Evolutionary conservation across 192 early-diverging fungal genomes (phyloP).

Genomic region (Dimargaris cristalligena): DNA sequence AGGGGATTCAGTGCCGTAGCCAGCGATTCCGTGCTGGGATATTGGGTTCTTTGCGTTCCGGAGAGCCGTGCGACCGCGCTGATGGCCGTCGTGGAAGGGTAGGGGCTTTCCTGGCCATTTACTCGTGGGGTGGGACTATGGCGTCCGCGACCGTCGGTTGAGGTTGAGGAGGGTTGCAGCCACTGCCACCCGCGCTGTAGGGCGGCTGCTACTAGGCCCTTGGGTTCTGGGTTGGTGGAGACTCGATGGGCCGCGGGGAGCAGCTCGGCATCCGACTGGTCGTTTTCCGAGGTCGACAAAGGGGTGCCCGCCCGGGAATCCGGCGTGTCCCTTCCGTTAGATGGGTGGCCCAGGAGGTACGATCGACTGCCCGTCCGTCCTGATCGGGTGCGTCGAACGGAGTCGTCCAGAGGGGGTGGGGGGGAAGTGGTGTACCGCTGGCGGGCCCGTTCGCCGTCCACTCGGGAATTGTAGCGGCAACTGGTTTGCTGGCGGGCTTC

Average conservation of each 20-base stretch:
- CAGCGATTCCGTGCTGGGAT: too few relatives aligned
- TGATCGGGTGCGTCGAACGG: background rate
- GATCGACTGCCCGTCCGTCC: background rate
- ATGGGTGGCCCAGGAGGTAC: background rate
- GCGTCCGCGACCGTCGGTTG: too few relatives aligned
- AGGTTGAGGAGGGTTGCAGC: too few relatives aligned
- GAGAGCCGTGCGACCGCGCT: too few relatives aligned
- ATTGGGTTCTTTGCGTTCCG: too few relatives aligned
- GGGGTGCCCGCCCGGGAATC: background rate
- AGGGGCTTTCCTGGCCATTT: too few relatives aligned
- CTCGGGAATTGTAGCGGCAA: background rate
- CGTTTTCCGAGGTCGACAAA: background rate
- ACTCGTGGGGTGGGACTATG: too few relatives aligned
- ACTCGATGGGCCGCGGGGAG: background rate
- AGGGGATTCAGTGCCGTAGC: too few relatives aligned
- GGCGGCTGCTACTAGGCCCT: too few relatives aligned
- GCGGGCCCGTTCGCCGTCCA: background rate
- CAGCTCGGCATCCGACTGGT: conserved; percentile 3
- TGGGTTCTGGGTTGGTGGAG: too few relatives aligned
- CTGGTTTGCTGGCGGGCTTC: background rate
- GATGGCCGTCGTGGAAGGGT: too few relatives aligned
- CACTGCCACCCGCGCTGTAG: background rate
- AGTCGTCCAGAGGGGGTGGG: too few relatives aligned
- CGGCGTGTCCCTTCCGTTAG: background rate
- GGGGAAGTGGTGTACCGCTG: conserved; percentile 1